Conservation (phyloP, 257 asterid species). For the Lycium ferocissimum region DNA sequence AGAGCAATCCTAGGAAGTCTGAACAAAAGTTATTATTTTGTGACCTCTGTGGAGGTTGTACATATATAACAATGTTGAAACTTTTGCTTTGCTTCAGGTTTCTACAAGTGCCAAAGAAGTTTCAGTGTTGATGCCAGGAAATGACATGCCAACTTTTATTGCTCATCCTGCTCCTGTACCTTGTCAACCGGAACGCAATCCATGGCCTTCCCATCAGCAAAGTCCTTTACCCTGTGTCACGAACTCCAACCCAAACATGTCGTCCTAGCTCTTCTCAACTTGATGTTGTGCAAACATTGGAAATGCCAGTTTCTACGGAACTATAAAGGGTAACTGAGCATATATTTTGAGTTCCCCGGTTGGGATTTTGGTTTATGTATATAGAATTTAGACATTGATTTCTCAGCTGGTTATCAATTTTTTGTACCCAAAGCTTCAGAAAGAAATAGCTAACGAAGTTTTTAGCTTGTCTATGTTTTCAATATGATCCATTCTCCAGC, state of each 20-base stretch:
- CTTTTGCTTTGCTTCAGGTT: slow-evolving; percentile 49
- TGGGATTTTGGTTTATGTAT: slow-evolving; percentile 28
- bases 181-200: slow-evolving; percentile 44
- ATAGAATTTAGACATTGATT: slow-evolving; percentile 9
- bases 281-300: neutral
- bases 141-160: slow-evolving; percentile 70
- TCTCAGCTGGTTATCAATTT: slow-evolving; percentile 22
- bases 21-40: neutral
- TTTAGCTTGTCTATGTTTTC: neutral
- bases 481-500: neutral
- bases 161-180: slow-evolving; percentile 78
- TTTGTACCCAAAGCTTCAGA: slow-evolving; percentile 16
- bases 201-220: slow-evolving; percentile 39
- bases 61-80: neutral
- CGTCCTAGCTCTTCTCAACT: neutral
- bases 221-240: slow-evolving; percentile 26
- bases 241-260: slow-evolving; percentile 4
- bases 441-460: slow-evolving; percentile 3
- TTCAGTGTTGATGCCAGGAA: slow-evolving; percentile 85
- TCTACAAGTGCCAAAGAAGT: slow-evolving; percentile 62
- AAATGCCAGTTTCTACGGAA: neutral
- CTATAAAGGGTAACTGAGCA: slow-evolving; percentile 18
- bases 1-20: neutral
- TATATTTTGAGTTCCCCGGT: slow-evolving; percentile 17
- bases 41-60: neutral